Base-by-base conservation (phyloP, 2,329 filamentous ascomycete species). In the Aspergillus sp. region DNA sequence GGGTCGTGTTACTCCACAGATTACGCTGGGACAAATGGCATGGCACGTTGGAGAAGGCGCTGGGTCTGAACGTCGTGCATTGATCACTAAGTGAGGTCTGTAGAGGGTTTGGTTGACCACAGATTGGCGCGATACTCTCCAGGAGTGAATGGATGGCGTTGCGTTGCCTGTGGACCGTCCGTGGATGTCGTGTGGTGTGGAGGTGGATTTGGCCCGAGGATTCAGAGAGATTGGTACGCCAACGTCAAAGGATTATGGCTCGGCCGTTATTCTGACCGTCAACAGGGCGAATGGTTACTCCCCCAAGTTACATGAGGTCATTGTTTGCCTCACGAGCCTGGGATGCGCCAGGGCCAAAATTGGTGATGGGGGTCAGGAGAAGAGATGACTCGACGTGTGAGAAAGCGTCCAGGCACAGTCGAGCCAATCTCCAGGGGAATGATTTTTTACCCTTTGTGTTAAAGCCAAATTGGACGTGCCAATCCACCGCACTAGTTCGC, bases 381-480 rank as follows among this genome's bases (percentile, higher is more conserved):
- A 22, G 38, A 20, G 45, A 30, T 10, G n/a, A 24, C 36, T 51
- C 36, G 24, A 43, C 26, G 26, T 30, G 36, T 35, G 44, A 40
- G 35, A 51, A 42, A 26, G 41, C 38, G 40, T 38, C 50, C 50
- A 51, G 50, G 32, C 49, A 36, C 45, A 44, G 32, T 47, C 26
- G 36, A 47, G 19, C 43, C 44, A 51, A 33, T 47, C 36, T 36
- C 44, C 36, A 32, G 32, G 30, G 16, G 46, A 24, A 24, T 47
- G 9, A 41, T 47, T 44, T 44, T 52, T 46, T 52, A 38, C 49
- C 50, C 47, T 55, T 55, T 50, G 47, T 56, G 56, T 46, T 56
- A 36, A 56, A 49, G 56, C 62, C 57, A 57, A 59, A 53, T 45
- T 54, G 52, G 53, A 55, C 38, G 36, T 49, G 50, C 50, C 51